Evolutionary conservation across 768 basidiomycete species (phyloP), one percentile per base, ranked within the genome.

Genomic region (Rhizopogon roseolus): DNA sequence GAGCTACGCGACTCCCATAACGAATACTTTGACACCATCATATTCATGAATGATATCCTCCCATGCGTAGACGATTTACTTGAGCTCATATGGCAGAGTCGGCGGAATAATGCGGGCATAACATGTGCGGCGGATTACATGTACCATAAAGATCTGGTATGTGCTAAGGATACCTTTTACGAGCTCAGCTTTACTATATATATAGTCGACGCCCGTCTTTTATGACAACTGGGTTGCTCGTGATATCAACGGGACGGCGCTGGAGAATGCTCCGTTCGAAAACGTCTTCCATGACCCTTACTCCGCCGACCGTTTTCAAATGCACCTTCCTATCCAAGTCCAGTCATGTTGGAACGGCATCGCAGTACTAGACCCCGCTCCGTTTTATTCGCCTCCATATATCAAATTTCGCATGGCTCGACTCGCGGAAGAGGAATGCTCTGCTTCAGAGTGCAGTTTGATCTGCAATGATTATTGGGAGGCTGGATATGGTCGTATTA

Each of bases 391-490:
- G 2, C 89, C 90, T 0, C 91, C 93, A 8, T 92, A 92, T 60
- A 88, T 98, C 54, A 81, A 83, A 52, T 99, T 99, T 82, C 81
- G 97, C 28, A 99, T 99, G 97, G 97, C 97, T 4, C 79, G 77
- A 52, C 81, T 98, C 50, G 78, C 76, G 8, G 91, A 96, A 13
- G 84, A 84, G 39, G 97, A 99, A 67, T 98, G 97, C 66, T 93
- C 90, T 38, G 97, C 97, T 0, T 86, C 84, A 56, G 97, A 99
- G 72, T 99, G 97, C 73, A 88, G 86, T 71, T 76, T 99, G 54
- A 95, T 99, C 60, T 97, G 95, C 75, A 99, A 98, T 70, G 96
- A 98, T 71, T 98, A 98, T 68, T 98, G 94, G 93, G 83, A 88
- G 58, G 85, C 91, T 0, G 96, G 97, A 1, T 98, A 94, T 66